phyloP scores from a whole-genome alignment of 495 filamentous ascomycete genomes.

The Astrothelium macrocarpum region DNA sequence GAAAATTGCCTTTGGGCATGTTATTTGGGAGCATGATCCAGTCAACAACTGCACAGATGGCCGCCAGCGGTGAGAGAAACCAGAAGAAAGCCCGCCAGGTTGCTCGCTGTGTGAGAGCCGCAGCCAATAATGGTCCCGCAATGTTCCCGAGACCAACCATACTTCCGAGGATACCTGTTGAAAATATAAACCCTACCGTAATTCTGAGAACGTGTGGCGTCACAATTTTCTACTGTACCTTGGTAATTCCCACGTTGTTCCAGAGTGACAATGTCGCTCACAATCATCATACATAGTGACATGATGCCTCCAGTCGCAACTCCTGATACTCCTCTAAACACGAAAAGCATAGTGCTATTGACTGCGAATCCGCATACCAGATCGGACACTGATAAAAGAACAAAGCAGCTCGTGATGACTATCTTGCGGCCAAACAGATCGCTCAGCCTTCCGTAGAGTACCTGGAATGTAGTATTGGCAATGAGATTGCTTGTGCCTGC shows the following conservation, averaged over 20 bases:
- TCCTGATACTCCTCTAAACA: slow-evolving; percentile 44
- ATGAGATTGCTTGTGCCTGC: slow-evolving; percentile 68
- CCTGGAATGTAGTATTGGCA: slow-evolving; percentile 59
- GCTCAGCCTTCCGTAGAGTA: slow-evolving; percentile 46
- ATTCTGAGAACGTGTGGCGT: too few relatives aligned
- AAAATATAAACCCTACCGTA: too few relatives aligned
- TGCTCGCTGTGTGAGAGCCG: slow-evolving; percentile 20
- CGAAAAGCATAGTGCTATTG: slow-evolving; percentile 40
- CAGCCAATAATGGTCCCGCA: slow-evolving; percentile 24
- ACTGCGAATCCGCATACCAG: slow-evolving; percentile 38
- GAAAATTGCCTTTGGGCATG: slow-evolving; percentile 23
- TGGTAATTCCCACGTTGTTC: slow-evolving; percentile 30
- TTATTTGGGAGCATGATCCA: slow-evolving; percentile 35
- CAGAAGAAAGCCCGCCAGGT: slow-evolving; percentile 29
- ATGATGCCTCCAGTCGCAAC: slow-evolving; percentile 33
- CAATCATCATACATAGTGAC: slow-evolving; percentile 29
- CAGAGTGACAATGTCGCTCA: slow-evolving; percentile 26
- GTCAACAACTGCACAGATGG: slow-evolving; percentile 23
- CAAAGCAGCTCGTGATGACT: slow-evolving; percentile 38
- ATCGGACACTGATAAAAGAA: slow-evolving; percentile 36
- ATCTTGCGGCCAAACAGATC: slow-evolving; percentile 42
- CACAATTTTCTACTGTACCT: too few relatives aligned
- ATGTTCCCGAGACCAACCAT: slow-evolving; percentile 26
- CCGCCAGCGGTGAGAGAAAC: slow-evolving; percentile 23
- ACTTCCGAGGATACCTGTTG: slow-evolving; percentile 26